A percentile compares a stretch with the other conserved stretches of the same genome.
Conservation (phyloP, 257 asterid species). For the Jacaranda copaia region DNA sequence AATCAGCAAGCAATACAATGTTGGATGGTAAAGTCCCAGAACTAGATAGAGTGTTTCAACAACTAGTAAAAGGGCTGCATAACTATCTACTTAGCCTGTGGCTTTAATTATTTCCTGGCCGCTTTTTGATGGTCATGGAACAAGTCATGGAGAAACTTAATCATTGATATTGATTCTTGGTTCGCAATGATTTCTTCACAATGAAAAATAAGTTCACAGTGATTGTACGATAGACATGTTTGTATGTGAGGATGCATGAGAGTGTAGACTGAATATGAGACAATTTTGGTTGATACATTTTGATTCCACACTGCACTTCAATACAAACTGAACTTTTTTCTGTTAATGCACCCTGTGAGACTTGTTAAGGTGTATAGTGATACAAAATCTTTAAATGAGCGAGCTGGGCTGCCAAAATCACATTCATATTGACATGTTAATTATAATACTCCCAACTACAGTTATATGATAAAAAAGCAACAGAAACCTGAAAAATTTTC, state of each 20-base stretch:
- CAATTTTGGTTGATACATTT: background rate
- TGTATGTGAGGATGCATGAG: background rate
- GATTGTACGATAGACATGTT: background rate
- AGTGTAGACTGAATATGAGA: background rate
- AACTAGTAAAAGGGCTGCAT: no score
- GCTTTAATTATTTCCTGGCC: background rate
- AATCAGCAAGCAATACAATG: no score
- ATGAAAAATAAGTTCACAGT: background rate
- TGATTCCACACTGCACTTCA: no score
- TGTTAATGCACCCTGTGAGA: no score
- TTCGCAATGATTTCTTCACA: background rate
- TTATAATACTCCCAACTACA: conserved; percentile 36
- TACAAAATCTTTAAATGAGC: no score
- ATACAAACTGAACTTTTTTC: no score
- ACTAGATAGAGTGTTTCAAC: no score
- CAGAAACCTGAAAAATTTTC: conserved; percentile 24
- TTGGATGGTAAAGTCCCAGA: no score
- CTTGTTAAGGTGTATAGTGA: no score
- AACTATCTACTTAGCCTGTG: no score
- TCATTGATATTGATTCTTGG: background rate
- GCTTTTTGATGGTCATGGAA: background rate
- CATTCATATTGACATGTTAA: conserved; percentile 35
- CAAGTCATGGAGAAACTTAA: no score
- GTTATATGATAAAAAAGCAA: conserved; percentile 6
- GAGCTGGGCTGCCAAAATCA: conserved; percentile 12